Percentiles rank a stretch among this genome's conserved stretches.
These are phyloP conservation scores for Talaromyces sp. DNA, from an alignment of 2,329 filamentous ascomycete genomes.

Conservation along the genomic window DNA sequence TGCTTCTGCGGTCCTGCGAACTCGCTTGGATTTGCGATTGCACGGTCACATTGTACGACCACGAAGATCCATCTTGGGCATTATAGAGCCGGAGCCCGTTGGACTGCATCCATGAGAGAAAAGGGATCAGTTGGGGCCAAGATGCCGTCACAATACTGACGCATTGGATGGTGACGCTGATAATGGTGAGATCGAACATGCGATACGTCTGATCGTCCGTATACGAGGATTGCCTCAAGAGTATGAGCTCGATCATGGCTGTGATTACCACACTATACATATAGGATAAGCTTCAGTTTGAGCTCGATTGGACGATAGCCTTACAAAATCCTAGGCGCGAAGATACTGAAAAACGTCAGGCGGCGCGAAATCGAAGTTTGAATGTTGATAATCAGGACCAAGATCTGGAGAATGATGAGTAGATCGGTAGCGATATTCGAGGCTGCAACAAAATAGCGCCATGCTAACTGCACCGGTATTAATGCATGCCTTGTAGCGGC, in stretches of 20 bases:
- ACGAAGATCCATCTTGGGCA: slow-evolving; percentile 10
- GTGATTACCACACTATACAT: slow-evolving; percentile 19
- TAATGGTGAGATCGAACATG: slow-evolving; percentile 22
- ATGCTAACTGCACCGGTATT: slow-evolving; percentile 17
- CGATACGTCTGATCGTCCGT: slow-evolving; percentile 21
- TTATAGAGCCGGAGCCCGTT: slow-evolving; percentile 21
- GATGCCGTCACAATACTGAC: slow-evolving; percentile 27
- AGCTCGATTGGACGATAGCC: slow-evolving; percentile 7
- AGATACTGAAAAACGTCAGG: slow-evolving; percentile 22
- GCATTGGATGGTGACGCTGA: slow-evolving; percentile 22
- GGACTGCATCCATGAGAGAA: slow-evolving; percentile 23
- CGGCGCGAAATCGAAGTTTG: slow-evolving; percentile 22
- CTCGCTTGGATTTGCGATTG: slow-evolving; percentile 11
- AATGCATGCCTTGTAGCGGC: slow-evolving; percentile 4
- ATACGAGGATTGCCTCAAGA: slow-evolving; percentile 15
- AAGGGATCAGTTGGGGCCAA: slow-evolving; percentile 23
- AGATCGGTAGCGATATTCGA: slow-evolving; percentile 25
- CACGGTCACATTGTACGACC: slow-evolving; percentile 15
- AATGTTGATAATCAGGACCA: slow-evolving; percentile 22
- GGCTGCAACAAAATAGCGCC: slow-evolving; percentile 21
- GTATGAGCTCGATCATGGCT: slow-evolving; percentile 19
- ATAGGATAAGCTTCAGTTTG: not conserved
- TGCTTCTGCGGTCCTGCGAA: slow-evolving; percentile 9
- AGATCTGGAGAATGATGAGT: slow-evolving; percentile 23
- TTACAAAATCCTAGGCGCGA: slow-evolving; percentile 23